A percentile compares a stretch with the other conserved stretches of the same genome.
These are phyloP conservation scores for Vitis riparia DNA, from an alignment of 164 flowering plant species.

Conservation along the genomic window DNA sequence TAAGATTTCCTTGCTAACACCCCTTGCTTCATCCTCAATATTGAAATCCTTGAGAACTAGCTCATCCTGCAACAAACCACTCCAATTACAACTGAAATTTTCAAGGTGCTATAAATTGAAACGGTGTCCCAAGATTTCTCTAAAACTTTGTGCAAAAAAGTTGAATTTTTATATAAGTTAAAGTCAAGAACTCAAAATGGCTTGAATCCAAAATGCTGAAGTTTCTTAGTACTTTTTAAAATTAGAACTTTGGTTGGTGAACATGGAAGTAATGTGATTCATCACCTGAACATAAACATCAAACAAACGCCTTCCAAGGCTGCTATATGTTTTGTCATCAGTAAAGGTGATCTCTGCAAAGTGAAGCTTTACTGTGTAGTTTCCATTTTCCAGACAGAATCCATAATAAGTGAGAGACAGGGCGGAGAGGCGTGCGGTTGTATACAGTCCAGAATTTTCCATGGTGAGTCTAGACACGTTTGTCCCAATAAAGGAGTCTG, in stretches of 20 bases:
- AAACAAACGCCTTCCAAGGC: conserved; percentile 68
- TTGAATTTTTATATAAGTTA: too few species aligned
- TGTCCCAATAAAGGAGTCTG: conserved; percentile 14
- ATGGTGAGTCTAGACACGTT: conserved; percentile 22
- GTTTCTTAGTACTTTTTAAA: too few species aligned
- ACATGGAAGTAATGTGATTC: background rate
- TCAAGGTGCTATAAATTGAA: too few species aligned
- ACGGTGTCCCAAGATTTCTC: background rate
- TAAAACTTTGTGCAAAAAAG: background rate
- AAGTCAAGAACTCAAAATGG: too few species aligned
- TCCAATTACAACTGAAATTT: background rate
- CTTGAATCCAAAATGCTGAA: too few species aligned
- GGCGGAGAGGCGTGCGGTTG: conserved; percentile 56
- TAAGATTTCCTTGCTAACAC: conserved; percentile 28
- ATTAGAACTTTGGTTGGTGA: too few species aligned
- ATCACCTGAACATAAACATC: conserved; percentile 68
- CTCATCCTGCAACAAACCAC: conserved; percentile 20
- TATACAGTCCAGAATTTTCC: conserved; percentile 27
- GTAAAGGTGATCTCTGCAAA: conserved; percentile 67
- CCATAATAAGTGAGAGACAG: conserved; percentile 62
- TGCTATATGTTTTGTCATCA: conserved; percentile 36
- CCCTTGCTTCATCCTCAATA: conserved; percentile 51
- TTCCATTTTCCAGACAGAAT: conserved; percentile 51
- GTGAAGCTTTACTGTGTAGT: conserved; percentile 54
- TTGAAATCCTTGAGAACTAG: conserved; percentile 57